Percentiles rank a stretch among this genome's conserved stretches.
Evolutionary conservation across 345 rosid species (phyloP).

Genomic region (Moricandia arvensis): DNA sequence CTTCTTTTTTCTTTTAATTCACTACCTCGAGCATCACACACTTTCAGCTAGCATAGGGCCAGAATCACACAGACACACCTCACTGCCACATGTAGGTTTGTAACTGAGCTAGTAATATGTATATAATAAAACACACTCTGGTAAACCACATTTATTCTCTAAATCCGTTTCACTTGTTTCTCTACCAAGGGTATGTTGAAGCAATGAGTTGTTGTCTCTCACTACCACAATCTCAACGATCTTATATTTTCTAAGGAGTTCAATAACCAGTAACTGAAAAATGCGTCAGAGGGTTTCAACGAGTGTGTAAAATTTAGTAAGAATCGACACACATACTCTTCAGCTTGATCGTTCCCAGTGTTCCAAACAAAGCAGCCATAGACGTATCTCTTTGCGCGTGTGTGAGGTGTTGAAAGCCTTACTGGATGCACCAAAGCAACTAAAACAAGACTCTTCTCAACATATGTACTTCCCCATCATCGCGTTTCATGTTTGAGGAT

Average conservation of each 20-base stretch:
- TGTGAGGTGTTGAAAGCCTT: neutral
- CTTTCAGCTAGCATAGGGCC: neutral
- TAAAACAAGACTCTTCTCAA: conserved; percentile 10
- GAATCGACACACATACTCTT: conserved; percentile 9
- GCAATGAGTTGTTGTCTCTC: neutral
- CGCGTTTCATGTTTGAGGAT: conserved; percentile 3
- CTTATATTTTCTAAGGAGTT: neutral
- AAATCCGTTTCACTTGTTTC: neutral
- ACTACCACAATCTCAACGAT: neutral
- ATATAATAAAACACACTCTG: neutral
- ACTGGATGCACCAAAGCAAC: conserved; percentile 10
- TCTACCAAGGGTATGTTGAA: neutral
- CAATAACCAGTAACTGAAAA: conserved; percentile 24
- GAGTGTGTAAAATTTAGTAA: conserved; percentile 15
- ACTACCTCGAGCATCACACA: neutral
- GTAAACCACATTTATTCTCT: neutral
- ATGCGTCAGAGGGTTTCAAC: conserved; percentile 21
- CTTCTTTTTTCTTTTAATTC: neutral
- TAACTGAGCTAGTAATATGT: too few species aligned
- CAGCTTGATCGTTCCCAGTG: conserved; percentile 15
- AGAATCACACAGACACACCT: neutral
- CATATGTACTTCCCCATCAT: neutral
- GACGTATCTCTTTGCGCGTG: neutral
- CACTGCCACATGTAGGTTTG: neutral
- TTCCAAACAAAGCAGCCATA: neutral